These are phyloP conservation scores for Boletus eberwhitei DNA, from an alignment of 768 basidiomycete species.

Conservation along the genomic window DNA sequence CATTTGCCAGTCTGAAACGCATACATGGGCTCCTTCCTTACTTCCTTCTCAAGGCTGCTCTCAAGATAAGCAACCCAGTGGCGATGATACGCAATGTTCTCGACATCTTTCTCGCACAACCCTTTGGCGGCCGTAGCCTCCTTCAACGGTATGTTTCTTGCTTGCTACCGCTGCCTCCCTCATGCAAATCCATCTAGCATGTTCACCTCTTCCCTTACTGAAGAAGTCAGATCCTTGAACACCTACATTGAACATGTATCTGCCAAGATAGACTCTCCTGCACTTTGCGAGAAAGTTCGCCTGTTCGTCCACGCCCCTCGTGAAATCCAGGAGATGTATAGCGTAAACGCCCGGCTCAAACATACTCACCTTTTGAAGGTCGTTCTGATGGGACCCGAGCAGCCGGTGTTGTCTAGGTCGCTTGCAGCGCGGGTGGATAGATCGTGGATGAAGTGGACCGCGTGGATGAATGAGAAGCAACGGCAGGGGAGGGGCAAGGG, in stretches of 20 bases:
- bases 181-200: conserved; percentile 51
- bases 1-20: conserved; percentile 82
- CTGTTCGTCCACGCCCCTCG: conserved; percentile 82
- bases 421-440: conserved; percentile 81
- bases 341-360: conserved; percentile 72
- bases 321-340: conserved; percentile 83
- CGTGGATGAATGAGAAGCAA: conserved; percentile 65
- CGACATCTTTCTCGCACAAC: conserved; percentile 94
- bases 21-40: conserved; percentile 98
- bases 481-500: conserved; percentile 34
- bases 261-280: conserved; percentile 84
- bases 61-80: conserved; percentile 93
- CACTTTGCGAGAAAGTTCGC: conserved; percentile 84
- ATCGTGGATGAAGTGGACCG: conserved; percentile 72
- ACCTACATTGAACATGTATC: conserved; percentile 86
- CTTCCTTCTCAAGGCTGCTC: conserved; percentile 87
- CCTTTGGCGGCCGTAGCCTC: conserved; percentile 90
- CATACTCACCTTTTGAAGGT: conserved; percentile 72
- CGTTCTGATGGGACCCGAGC: conserved; percentile 74
- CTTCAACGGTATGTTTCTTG: conserved; percentile 66
- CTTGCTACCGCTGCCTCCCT: neutral
- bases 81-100: conserved; percentile 91
- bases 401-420: conserved; percentile 68
- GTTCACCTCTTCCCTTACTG: conserved; percentile 90
- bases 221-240: conserved; percentile 82